phyloP scores from a whole-genome alignment of 2,329 filamentous ascomycete genomes.

The Colletotrichum melonis region DNA sequence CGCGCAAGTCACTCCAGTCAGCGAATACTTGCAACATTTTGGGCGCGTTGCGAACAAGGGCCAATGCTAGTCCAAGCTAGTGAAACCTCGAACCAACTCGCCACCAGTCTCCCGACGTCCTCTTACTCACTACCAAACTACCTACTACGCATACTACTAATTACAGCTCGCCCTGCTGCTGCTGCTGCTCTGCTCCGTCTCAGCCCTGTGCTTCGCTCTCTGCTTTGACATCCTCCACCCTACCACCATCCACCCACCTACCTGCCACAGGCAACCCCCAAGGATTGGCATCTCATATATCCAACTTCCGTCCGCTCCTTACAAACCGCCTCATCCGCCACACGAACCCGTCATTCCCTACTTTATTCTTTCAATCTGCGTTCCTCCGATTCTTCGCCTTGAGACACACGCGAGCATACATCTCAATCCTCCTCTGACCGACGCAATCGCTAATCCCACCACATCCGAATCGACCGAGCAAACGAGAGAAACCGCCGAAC shows the following conservation, averaged over 20 bases:
- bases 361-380: not conserved
- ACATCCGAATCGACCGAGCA: not conserved
- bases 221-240: constrained; percentile 24
- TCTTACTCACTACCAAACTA: not conserved
- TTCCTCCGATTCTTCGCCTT: not conserved
- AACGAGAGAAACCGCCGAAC: not conserved
- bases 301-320: constrained; percentile 16
- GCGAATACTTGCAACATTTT: not conserved
- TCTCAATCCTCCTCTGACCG: not conserved
- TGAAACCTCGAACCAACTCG: constrained; percentile 35
- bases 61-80: constrained; percentile 30
- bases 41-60: constrained; percentile 29
- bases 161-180: not conserved
- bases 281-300: constrained; percentile 7
- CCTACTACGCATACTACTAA: not conserved
- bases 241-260: not conserved
- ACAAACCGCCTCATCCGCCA: not conserved
- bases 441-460: not conserved
- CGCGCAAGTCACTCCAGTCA: not conserved
- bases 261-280: not conserved
- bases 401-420: not conserved
- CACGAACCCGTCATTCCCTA: not conserved
- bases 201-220: constrained; percentile 28
- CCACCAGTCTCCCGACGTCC: constrained; percentile 22
- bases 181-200: constrained; percentile 7